phyloP scores from a whole-genome alignment of 345 rosid species.

The Camelina laxa region DNA sequence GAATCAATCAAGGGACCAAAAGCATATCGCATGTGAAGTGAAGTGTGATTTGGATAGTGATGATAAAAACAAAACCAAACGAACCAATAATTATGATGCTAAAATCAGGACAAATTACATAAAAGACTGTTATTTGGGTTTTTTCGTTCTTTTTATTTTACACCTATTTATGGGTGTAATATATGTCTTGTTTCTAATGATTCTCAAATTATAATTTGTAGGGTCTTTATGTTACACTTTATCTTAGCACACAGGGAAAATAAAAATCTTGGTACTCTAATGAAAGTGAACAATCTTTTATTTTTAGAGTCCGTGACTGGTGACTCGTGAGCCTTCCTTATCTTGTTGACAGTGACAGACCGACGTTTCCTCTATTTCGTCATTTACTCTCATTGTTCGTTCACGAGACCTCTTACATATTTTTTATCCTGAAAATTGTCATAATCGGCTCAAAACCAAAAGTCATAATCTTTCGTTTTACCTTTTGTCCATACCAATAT shows the following conservation, averaged over 20 bases:
- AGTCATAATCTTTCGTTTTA: constrained; percentile 15
- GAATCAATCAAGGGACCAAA: constrained; percentile 10
- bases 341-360: constrained; percentile 17
- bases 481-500: neutral
- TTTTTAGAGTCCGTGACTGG: neutral
- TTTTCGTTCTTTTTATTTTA: neutral
- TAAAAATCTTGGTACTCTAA: neutral
- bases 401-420: constrained; percentile 26
- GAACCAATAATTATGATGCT: constrained; percentile 24
- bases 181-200: neutral
- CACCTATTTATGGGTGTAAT: neutral
- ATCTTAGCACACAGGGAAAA: neutral
- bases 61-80: constrained; percentile 29
- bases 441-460: neutral
- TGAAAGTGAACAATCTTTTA: neutral
- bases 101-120: constrained; percentile 16
- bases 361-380: constrained; percentile 26
- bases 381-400: constrained; percentile 9
- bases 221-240: neutral
- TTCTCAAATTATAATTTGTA: neutral
- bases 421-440: neutral
- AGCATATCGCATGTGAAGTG: constrained; percentile 38
- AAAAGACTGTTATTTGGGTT: constrained; percentile 36
- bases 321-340: constrained; percentile 35
- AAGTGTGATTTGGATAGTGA: constrained; percentile 32